These are phyloP conservation scores for Scleroderma bovista DNA, from an alignment of 768 basidiomycete species.

Conservation along the genomic window DNA sequence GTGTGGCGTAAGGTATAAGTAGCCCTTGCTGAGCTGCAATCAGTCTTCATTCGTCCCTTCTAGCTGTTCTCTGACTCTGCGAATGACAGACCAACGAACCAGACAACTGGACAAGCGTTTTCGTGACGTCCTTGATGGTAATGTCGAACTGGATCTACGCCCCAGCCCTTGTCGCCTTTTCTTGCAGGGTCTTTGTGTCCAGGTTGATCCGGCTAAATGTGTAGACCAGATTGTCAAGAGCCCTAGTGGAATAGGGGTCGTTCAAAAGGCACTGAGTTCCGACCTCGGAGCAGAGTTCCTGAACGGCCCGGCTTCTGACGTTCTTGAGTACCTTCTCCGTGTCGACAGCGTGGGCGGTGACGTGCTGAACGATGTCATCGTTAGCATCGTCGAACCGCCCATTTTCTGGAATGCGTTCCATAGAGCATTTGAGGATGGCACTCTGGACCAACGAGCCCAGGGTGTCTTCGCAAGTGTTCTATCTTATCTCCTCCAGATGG, in stretches of 20 bases:
- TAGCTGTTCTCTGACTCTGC: background rate
- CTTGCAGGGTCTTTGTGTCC: slow-evolving; percentile 40
- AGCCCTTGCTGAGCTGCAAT: too few relatives aligned
- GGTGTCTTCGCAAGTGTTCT: slow-evolving; percentile 43
- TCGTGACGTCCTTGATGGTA: slow-evolving; percentile 28
- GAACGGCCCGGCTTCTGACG: slow-evolving; percentile 34
- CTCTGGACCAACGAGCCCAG: slow-evolving; percentile 32
- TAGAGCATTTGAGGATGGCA: slow-evolving; percentile 30
- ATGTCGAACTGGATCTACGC: slow-evolving; percentile 16
- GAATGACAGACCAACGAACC: slow-evolving; percentile 9
- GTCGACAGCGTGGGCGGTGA: slow-evolving; percentile 38
- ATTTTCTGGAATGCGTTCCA: slow-evolving; percentile 44
- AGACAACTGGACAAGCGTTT: slow-evolving; percentile 32
- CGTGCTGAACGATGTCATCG: slow-evolving; percentile 35
- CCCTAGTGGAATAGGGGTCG: slow-evolving; percentile 28
- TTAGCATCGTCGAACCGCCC: slow-evolving; percentile 42
- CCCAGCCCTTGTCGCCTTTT: slow-evolving; percentile 30
- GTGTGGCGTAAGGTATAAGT: too few relatives aligned
- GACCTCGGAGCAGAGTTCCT: slow-evolving; percentile 35
- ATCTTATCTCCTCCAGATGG: slow-evolving; percentile 39
- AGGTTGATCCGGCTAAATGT: slow-evolving; percentile 34
- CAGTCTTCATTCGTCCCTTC: too few relatives aligned
- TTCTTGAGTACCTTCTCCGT: slow-evolving; percentile 37
- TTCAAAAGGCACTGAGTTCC: slow-evolving; percentile 39
- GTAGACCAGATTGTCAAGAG: slow-evolving; percentile 34